Evolutionary conservation across 2,329 filamentous ascomycete species (phyloP).

Genomic region (Trichocomaceae sp.): DNA sequence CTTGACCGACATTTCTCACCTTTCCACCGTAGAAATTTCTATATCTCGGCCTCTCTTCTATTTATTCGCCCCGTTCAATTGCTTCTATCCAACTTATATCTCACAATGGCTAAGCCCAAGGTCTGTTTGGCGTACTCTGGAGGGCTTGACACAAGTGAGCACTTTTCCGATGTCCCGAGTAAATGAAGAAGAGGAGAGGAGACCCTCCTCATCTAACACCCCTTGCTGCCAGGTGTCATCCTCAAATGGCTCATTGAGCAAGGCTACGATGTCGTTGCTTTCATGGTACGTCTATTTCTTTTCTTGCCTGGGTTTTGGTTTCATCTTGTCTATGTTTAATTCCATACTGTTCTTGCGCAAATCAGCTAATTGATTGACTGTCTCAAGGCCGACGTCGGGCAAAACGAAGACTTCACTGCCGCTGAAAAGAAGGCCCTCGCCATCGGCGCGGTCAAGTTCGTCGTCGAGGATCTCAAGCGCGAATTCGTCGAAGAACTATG

Average conservation of each 20-base stretch:
- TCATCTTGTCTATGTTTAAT: not conserved
- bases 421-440: conserved; percentile 66
- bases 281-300: conserved; percentile 24
- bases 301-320: not conserved
- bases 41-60: not conserved
- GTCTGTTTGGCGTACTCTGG: conserved; percentile 21
- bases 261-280: conserved; percentile 56
- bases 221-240: conserved; percentile 7
- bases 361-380: not conserved
- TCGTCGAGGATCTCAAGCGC: conserved; percentile 58
- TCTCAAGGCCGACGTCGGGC: conserved; percentile 57
- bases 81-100: not conserved
- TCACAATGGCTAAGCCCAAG: conserved; percentile 15
- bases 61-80: not conserved
- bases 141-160: conserved; percentile 41
- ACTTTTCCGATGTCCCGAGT: conserved; percentile 7
- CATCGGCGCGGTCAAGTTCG: conserved; percentile 61
- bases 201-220: not conserved
- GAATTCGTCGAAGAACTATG: conserved; percentile 77
- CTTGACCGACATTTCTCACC: conserved; percentile 9
- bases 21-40: not conserved
- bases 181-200: not conserved
- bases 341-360: not conserved
- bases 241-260: conserved; percentile 44
- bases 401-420: conserved; percentile 61